Conservation (phyloP, 1,139 yeast species). For the Yamadazyma pseudoaaseri region DNA sequence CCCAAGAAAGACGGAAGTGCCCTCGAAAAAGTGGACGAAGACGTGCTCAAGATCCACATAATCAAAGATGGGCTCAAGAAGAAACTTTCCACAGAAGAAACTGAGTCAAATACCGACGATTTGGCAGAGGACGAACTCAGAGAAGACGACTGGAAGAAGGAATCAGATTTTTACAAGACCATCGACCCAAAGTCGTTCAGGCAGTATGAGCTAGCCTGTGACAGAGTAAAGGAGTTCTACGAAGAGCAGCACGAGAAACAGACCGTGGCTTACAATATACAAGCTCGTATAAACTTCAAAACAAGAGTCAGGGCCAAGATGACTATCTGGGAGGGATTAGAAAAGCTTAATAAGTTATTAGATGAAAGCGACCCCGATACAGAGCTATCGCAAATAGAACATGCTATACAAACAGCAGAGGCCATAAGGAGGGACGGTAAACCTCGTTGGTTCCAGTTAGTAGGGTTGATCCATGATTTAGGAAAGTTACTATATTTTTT, state of each 20-base stretch:
- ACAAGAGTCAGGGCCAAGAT: conserved; percentile 63
- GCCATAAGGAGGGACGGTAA: conserved; percentile 66
- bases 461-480: conserved; percentile 69
- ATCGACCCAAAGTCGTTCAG: conserved; percentile 50
- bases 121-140: background rate
- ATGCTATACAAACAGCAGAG: conserved; percentile 75
- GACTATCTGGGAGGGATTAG: conserved; percentile 73
- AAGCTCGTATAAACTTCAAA: conserved; percentile 69
- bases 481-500: conserved; percentile 69
- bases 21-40: conserved; percentile 35
- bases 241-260: conserved; percentile 69
- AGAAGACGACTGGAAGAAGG: conserved; percentile 20
- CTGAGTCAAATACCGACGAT: background rate
- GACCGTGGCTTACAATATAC: conserved; percentile 71
- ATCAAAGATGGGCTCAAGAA: conserved; percentile 1
- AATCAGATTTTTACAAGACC: conserved; percentile 32
- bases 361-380: conserved; percentile 80
- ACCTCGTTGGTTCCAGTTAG: conserved; percentile 76
- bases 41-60: conserved; percentile 18
- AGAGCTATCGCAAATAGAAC: conserved; percentile 71
- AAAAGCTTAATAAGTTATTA: conserved; percentile 57
- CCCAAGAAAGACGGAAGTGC: conserved; percentile 15
- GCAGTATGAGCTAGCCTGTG: conserved; percentile 70
- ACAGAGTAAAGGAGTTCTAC: conserved; percentile 64
- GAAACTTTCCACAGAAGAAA: background rate